Evolutionary conservation across 345 rosid species (phyloP), one percentile per base, ranked within the genome.

Genomic region (Angophora floribunda): DNA sequence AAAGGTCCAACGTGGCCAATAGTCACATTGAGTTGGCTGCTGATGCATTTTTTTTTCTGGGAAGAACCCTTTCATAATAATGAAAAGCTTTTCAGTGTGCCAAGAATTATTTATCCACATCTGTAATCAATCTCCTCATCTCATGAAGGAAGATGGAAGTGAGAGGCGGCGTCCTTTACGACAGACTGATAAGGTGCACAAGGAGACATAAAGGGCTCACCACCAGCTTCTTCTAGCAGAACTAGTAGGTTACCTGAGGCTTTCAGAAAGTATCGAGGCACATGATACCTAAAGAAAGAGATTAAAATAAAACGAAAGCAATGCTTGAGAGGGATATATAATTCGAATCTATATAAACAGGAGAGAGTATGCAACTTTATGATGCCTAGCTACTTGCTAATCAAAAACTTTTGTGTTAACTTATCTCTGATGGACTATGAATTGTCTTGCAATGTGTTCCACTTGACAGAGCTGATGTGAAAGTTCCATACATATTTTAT

Each of bases 191-290:
- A 95, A 89, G 52, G 95, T 92, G 88, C 92, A 87, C 90, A 97
- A 88, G 9, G 97, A 86, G 24, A 95, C 91, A 4, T 91, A 89
- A 49, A 91, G 85, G 99, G 98, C 85, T 97, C 92, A 26, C 99
- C 98, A 24, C 92, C 91, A 24, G 90, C 92, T 88, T 96, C 99
- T 90, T 96, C 99, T 5, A 96, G 63, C 50, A 96, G 75, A 80
- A 97, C 90, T 70, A 97, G 87, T 7, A 94, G 86, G 88, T 96
- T 97, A 44, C 87, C 92, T 5, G 82, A 61, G 59, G 93, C 91
- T 65, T 95, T 93, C 52, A 97, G 89, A 89, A 96, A 97, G 28
- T 93, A 89, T 53, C 95, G 91, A 78, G 99, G 99, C 84, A 97
- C 94, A 85, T 96, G 96, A 80, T 95, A 97, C 95, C 98, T 97